Conservation (phyloP, 108 stramenopile genomes). For the Chaetoceros tenuissimus region DNA sequence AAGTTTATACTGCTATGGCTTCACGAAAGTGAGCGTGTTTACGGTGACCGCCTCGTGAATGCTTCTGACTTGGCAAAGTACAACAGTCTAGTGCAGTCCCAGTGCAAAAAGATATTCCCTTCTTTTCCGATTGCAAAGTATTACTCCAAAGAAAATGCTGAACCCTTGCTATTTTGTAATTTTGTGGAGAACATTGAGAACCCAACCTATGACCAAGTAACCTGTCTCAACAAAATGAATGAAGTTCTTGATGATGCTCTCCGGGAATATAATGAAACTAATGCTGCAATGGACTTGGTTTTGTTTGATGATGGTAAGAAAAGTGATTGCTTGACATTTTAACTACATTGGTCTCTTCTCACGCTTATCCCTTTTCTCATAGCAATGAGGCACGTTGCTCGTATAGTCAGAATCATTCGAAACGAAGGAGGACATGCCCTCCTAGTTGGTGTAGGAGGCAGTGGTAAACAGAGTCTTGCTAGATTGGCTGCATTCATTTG, state of each 20-base stretch:
- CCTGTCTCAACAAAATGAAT: slow-evolving; percentile 40
- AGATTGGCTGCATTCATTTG: slow-evolving; percentile 82
- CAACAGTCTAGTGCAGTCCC: slow-evolving; percentile 33
- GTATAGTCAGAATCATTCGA: slow-evolving; percentile 78
- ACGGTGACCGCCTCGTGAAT: slow-evolving; percentile 65
- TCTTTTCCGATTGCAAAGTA: slow-evolving; percentile 11
- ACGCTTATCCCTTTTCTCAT: no score
- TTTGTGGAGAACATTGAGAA: slow-evolving; percentile 47
- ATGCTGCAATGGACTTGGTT: slow-evolving; percentile 86
- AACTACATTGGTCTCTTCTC: no score
- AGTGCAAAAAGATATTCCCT: slow-evolving; percentile 25
- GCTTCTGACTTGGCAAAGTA: slow-evolving; percentile 45
- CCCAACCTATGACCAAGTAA: slow-evolving; percentile 49
- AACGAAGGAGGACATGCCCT: slow-evolving; percentile 86
- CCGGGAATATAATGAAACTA: slow-evolving; percentile 82
- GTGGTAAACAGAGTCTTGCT: slow-evolving; percentile 77
- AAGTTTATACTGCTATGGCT: slow-evolving; percentile 57
- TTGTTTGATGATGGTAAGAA: slow-evolving; percentile 84
- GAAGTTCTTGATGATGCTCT: slow-evolving; percentile 53
- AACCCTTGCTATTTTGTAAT: slow-evolving; percentile 61
- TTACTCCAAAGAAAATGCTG: no score
- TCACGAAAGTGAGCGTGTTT: slow-evolving; percentile 80
- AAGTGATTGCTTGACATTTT: no score
- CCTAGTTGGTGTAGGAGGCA: slow-evolving; percentile 86
- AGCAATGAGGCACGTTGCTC: slow-evolving; percentile 77